Conservation (phyloP, 169 alveolate species). For the Amoebophrya sp. region DNA sequence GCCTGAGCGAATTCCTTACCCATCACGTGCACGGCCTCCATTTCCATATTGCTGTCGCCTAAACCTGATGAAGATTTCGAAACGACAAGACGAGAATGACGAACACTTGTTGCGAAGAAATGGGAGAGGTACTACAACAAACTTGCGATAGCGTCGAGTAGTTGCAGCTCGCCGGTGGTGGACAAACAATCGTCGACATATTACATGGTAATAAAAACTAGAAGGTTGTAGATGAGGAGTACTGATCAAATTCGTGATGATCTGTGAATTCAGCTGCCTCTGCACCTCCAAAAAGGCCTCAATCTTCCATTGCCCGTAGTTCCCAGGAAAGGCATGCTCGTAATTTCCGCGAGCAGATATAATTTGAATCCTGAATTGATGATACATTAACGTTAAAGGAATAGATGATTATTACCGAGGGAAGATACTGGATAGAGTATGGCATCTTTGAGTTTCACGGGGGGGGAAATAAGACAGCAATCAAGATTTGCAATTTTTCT, state of each 20-base stretch:
- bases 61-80: constrained; percentile 56
- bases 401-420: constrained; percentile 22
- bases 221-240: not conserved
- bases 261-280: constrained; percentile 66
- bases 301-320: constrained; percentile 75
- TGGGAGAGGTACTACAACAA: no score
- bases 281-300: constrained; percentile 75
- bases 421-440: no score
- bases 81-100: no score
- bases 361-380: constrained; percentile 57
- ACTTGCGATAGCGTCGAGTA: not conserved
- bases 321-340: constrained; percentile 75
- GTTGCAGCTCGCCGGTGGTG: not conserved
- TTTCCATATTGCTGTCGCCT: constrained; percentile 88
- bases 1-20: constrained; percentile 80
- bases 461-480: no score
- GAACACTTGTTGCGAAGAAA: no score
- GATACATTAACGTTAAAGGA: not conserved
- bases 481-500: no score
- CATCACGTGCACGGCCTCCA: constrained; percentile 88
- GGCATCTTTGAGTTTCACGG: no score
- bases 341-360: constrained; percentile 81
- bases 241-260: constrained; percentile 77
- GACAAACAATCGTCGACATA: not conserved
- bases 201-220: not conserved